A percentile compares a stretch with the other conserved stretches of the same genome.
phyloP scores from a whole-genome alignment of 2,329 filamentous ascomycete species.

The Colletotrichum tofieldiae region DNA sequence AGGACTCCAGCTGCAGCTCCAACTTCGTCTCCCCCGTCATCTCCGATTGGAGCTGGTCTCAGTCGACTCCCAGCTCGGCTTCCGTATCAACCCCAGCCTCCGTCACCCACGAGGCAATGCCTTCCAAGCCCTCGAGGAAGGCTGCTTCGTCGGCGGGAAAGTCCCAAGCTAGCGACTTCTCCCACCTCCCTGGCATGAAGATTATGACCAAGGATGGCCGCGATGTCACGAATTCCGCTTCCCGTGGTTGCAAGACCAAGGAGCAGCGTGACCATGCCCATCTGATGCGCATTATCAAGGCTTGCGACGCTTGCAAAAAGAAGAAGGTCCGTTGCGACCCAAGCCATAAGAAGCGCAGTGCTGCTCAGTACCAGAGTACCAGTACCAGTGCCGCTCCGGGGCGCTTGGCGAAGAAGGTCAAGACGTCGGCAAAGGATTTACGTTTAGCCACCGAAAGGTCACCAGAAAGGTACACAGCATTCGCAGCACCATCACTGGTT shows the following conservation, averaged over 20 bases:
- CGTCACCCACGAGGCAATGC: slow-evolving; percentile 48
- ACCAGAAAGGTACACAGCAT: slow-evolving; percentile 2
- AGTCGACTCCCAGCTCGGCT: slow-evolving; percentile 50
- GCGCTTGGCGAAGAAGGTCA: slow-evolving; percentile 62
- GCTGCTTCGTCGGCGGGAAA: slow-evolving; percentile 43
- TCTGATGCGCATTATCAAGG: slow-evolving; percentile 77
- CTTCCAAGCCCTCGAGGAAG: slow-evolving; percentile 49
- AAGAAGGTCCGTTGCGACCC: slow-evolving; percentile 77
- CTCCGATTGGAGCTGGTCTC: slow-evolving; percentile 65
- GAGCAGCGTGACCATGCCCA: slow-evolving; percentile 78
- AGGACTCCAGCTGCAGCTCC: slow-evolving; percentile 62
- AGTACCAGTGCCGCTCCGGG: slow-evolving; percentile 40
- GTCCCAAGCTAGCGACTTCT: slow-evolving; percentile 59
- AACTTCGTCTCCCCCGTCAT: slow-evolving; percentile 66
- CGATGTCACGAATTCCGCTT: slow-evolving; percentile 75
- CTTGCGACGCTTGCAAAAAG: slow-evolving; percentile 73
- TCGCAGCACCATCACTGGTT: slow-evolving; percentile 34
- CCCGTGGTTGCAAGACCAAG: slow-evolving; percentile 76
- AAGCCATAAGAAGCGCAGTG: slow-evolving; percentile 67
- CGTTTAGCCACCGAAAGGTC: neutral
- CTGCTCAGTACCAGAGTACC: slow-evolving; percentile 51
- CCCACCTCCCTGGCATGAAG: slow-evolving; percentile 74
- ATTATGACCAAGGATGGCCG: slow-evolving; percentile 76
- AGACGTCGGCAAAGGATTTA: slow-evolving; percentile 48
- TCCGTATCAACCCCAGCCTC: slow-evolving; percentile 51